These are phyloP conservation scores for Candida xyloterini DNA, from an alignment of 805 yeast genomes.

Conservation along the genomic window DNA sequence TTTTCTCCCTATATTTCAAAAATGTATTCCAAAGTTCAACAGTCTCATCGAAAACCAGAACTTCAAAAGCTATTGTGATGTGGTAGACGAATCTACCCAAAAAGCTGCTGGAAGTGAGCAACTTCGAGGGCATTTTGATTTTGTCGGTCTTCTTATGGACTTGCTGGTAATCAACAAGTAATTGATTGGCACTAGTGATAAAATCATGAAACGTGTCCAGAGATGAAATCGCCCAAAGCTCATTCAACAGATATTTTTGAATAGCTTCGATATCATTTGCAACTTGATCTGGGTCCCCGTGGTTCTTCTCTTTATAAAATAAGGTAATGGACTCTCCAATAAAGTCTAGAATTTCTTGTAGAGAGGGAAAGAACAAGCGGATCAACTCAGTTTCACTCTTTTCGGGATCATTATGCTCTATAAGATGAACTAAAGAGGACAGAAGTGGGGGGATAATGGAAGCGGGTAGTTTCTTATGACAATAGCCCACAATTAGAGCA, in stretches of 20 bases:
- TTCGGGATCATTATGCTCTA: conserved; percentile 30
- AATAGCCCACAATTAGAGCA: conserved; percentile 45
- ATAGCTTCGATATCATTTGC: conserved; percentile 29
- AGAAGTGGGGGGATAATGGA: conserved; percentile 38
- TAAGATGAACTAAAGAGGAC: conserved; percentile 40
- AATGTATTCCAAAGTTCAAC: conserved; percentile 42
- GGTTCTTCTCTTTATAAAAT: conserved; percentile 5
- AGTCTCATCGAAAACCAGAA: conserved; percentile 47
- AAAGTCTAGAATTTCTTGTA: conserved; percentile 20
- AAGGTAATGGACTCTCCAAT: conserved; percentile 16
- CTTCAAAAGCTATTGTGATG: conserved; percentile 39
- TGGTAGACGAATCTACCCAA: conserved; percentile 45
- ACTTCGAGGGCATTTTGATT: conserved; percentile 9
- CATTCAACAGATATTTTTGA: conserved; percentile 32
- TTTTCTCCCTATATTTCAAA: conserved; percentile 34
- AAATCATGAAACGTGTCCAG: conserved; percentile 47
- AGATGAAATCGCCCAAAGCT: conserved; percentile 46
- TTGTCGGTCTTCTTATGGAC: conserved; percentile 1
- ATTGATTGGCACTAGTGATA: conserved; percentile 29
- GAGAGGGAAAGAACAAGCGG: conserved; percentile 25
- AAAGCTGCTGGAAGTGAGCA: conserved; percentile 39
- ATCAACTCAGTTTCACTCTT: conserved; percentile 15
- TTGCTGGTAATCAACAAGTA: conserved; percentile 32
- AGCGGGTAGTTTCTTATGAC: conserved; percentile 40
- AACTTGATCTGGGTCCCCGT: conserved; percentile 5